Evolutionary conservation across 495 filamentous ascomycete genomes (phyloP).

Genomic region (Zalerion maritima): DNA sequence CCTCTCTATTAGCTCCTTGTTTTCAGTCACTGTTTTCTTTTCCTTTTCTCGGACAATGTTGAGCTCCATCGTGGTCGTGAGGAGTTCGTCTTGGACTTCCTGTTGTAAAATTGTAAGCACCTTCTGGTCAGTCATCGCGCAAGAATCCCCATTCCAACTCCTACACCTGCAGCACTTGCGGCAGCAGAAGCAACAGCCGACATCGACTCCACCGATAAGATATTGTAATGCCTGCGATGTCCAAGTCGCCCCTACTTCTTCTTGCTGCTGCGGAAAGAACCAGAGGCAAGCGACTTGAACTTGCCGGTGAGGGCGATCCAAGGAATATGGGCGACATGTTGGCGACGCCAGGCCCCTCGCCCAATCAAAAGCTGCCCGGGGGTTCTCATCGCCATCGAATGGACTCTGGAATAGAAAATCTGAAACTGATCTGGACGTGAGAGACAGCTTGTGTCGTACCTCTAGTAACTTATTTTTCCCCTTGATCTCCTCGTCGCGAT

Average conservation of each 20-base stretch:
- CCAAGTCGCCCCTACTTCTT: conserved; percentile 1
- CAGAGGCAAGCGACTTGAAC: no score
- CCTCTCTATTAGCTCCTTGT: conserved; percentile 72
- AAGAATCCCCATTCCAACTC: no score
- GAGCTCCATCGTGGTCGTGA: conserved; percentile 70
- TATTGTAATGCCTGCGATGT: no score
- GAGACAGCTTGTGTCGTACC: conserved; percentile 24
- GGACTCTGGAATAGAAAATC: conserved; percentile 1
- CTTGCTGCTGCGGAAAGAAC: no score
- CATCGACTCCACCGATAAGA: no score
- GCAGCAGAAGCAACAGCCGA: no score
- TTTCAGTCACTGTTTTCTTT: conserved; percentile 59
- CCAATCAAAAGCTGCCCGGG: no score
- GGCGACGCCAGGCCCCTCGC: no score
- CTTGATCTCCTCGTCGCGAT: conserved; percentile 71
- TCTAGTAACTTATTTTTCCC: conserved; percentile 71
- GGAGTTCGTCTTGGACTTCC: conserved; percentile 83
- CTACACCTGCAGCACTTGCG: no score
- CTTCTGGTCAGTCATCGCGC: no score
- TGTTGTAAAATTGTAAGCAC: conserved; percentile 16
- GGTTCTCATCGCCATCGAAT: neutral
- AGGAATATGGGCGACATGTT: no score
- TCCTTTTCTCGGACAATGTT: conserved; percentile 66
- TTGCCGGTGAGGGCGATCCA: no score
- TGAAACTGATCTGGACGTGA: neutral